Percentiles rank a stretch among this genome's conserved stretches.
phyloP scores from a whole-genome alignment of 768 basidiomycete genomes.

The Asterophora parasitica region DNA sequence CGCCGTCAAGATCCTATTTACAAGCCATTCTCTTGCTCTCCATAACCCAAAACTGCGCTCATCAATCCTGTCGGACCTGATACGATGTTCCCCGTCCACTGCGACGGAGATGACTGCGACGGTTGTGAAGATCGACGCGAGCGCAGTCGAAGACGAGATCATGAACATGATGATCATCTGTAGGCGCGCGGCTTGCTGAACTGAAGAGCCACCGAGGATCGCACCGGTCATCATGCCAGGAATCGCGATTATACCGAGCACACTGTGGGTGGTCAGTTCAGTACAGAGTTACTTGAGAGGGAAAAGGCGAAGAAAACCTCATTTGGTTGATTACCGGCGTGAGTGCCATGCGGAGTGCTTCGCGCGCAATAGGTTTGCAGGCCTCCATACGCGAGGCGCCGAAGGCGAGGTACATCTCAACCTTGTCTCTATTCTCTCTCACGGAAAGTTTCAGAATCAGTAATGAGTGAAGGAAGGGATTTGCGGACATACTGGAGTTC shows the following conservation, averaged over 20 bases:
- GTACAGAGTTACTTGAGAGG: background rate
- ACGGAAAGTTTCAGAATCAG: too few relatives aligned
- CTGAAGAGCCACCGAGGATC: slow-evolving; percentile 79
- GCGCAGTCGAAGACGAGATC: slow-evolving; percentile 73
- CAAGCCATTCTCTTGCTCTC: slow-evolving; percentile 17
- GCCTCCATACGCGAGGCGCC: slow-evolving; percentile 84
- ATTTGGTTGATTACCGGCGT: slow-evolving; percentile 83
- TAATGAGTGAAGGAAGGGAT: background rate
- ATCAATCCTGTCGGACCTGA: slow-evolving; percentile 62
- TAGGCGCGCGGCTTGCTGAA: slow-evolving; percentile 78
- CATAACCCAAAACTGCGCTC: slow-evolving; percentile 24
- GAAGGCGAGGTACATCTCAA: slow-evolving; percentile 82
- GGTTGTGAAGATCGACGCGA: slow-evolving; percentile 64
- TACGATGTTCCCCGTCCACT: slow-evolving; percentile 63
- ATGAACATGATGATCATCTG: slow-evolving; percentile 97
- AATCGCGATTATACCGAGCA: slow-evolving; percentile 73
- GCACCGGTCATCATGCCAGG: slow-evolving; percentile 94
- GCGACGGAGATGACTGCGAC: slow-evolving; percentile 55
- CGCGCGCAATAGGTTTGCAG: slow-evolving; percentile 70
- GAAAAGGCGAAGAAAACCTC: slow-evolving; percentile 41
- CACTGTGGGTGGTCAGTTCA: slow-evolving; percentile 32
- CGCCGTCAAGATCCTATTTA: slow-evolving; percentile 3
- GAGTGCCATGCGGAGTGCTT: slow-evolving; percentile 75
- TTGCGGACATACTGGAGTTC: slow-evolving; percentile 58
- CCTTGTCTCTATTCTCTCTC: slow-evolving; percentile 80